A percentile compares a stretch with the other conserved stretches of the same genome.
Conservation (phyloP, 371 early-diverging fungal genomes). For the Chytridium lagenaria region DNA sequence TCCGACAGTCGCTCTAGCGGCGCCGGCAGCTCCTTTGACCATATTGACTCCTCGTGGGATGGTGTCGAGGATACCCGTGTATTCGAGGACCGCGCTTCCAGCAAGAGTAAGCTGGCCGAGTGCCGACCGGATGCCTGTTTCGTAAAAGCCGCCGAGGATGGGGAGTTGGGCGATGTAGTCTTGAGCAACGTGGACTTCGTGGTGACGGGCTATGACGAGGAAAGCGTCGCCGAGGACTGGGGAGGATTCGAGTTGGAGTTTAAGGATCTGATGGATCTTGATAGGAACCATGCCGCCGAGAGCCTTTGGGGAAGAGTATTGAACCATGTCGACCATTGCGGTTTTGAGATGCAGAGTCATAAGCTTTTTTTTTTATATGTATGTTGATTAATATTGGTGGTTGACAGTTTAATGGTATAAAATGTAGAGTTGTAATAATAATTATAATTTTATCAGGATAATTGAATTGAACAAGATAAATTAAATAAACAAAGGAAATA, state of each 20-base stretch:
- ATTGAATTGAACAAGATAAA: too few relatives aligned
- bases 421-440: too few relatives aligned
- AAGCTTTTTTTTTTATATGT: conserved; percentile 24
- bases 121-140: conserved; percentile 40
- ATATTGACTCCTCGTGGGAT: conserved; percentile 45
- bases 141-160: conserved; percentile 48
- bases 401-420: too few relatives aligned
- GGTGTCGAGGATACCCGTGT: conserved; percentile 48
- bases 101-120: conserved; percentile 48
- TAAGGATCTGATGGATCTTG: conserved; percentile 47
- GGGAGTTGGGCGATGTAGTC: conserved; percentile 49
- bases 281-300: conserved; percentile 52
- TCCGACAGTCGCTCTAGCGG: conserved; percentile 2
- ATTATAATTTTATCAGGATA: too few relatives aligned
- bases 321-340: conserved; percentile 37
- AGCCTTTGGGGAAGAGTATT: conserved; percentile 48
- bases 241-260: conserved; percentile 48
- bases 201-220: conserved; percentile 45
- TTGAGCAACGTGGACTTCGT: conserved; percentile 46
- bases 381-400: neutral
- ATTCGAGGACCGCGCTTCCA: conserved; percentile 43
- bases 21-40: neutral
- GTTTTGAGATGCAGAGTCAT: conserved; percentile 38
- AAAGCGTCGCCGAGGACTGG: conserved; percentile 16
- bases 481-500: too few relatives aligned